Percentiles rank a stretch among this genome's conserved stretches.
Evolutionary conservation across 2,329 filamentous ascomycete species (phyloP).

Genomic region (Paradendryphiella salina): DNA sequence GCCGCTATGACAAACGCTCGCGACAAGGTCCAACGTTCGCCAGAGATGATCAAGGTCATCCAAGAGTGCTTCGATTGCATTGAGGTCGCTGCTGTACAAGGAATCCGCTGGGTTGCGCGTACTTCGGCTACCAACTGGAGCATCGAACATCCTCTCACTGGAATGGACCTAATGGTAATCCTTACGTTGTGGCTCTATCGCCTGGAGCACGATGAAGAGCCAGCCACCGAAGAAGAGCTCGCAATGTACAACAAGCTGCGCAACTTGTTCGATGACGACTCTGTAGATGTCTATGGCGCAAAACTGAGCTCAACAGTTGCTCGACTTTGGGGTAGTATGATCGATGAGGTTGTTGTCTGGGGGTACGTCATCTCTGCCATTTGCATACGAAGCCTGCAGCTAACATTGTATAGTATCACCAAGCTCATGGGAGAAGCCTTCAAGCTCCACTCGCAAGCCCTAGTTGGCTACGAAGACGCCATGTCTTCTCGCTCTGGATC

Average conservation of each 20-base stretch:
- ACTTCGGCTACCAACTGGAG: slow-evolving; percentile 99
- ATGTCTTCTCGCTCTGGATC: slow-evolving; percentile 53
- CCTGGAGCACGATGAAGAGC: slow-evolving; percentile 98
- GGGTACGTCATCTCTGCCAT: slow-evolving; percentile 69
- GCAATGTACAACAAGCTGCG: slow-evolving; percentile 92
- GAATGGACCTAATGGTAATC: slow-evolving; percentile 96
- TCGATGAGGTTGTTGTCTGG: slow-evolving; percentile 98
- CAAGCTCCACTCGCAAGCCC: slow-evolving; percentile 91
- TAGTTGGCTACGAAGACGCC: slow-evolving; percentile 92
- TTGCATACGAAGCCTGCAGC: slow-evolving; percentile 27
- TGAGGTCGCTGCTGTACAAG: slow-evolving; percentile 90
- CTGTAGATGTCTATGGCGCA: slow-evolving; percentile 75
- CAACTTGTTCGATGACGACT: slow-evolving; percentile 86
- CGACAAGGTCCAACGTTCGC: slow-evolving; percentile 90
- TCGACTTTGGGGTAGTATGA: slow-evolving; percentile 94
- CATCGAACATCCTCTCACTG: slow-evolving; percentile 94
- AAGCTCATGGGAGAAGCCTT: slow-evolving; percentile 98
- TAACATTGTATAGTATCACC: slow-evolving; percentile 70
- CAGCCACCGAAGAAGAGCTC: slow-evolving; percentile 79
- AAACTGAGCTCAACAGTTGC: slow-evolving; percentile 95
- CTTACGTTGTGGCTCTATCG: slow-evolving; percentile 98
- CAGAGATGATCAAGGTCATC: slow-evolving; percentile 98
- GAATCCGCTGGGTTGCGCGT: slow-evolving; percentile 96
- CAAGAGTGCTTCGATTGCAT: slow-evolving; percentile 98
- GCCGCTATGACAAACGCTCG: slow-evolving; percentile 94